Conservation (phyloP, 78 protist species). For the Dictyostelium brefeldianum region DNA sequence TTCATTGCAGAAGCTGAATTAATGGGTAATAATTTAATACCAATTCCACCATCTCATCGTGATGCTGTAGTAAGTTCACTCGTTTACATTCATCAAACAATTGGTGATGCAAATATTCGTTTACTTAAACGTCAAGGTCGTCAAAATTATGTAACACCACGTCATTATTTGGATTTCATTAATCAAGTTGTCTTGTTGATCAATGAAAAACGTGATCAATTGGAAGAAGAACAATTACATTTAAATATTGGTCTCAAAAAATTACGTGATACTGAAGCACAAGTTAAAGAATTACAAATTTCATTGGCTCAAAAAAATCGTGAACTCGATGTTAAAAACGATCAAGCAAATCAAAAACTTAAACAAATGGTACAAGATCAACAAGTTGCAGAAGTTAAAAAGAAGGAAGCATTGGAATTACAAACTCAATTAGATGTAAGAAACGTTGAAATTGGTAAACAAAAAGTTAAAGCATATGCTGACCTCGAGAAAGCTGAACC, state of each 20-base stretch:
- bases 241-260: conserved; percentile 94
- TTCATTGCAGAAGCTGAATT: conserved; percentile 31
- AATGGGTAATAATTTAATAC: not conserved
- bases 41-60: conserved; percentile 71
- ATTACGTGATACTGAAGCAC: conserved; percentile 89
- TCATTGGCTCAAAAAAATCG: conserved; percentile 68
- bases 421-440: conserved; percentile 78
- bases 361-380: conserved; percentile 90
- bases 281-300: conserved; percentile 89
- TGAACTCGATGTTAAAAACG: conserved; percentile 88
- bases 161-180: conserved; percentile 98
- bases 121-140: conserved; percentile 87
- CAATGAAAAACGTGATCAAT: conserved; percentile 90
- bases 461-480: conserved; percentile 71
- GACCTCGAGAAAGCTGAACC: conserved; percentile 94
- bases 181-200: conserved; percentile 88
- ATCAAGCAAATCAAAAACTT: conserved; percentile 90
- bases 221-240: conserved; percentile 96
- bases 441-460: conserved; percentile 55
- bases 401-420: conserved; percentile 75
- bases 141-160: conserved; percentile 94
- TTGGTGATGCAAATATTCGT: conserved; percentile 75
- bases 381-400: conserved; percentile 86
- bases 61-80: conserved; percentile 87
- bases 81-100: conserved; percentile 89